These are phyloP conservation scores for Cyberlindnera meyerae DNA, from an alignment of 805 yeast species.

Conservation along the genomic window DNA sequence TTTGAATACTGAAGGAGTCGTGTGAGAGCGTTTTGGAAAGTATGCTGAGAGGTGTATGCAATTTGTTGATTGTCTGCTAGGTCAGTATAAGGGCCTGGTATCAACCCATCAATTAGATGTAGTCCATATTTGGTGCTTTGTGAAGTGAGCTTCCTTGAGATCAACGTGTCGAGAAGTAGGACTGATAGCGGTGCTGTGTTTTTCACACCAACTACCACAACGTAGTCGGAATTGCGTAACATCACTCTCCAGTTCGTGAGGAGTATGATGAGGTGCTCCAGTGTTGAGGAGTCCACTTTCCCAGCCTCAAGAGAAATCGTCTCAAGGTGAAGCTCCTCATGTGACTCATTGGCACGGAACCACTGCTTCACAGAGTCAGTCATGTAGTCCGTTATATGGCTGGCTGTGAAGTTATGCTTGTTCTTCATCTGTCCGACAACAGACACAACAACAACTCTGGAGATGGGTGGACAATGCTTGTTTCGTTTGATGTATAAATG, in stretches of 20 bases:
- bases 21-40: constrained; percentile 3
- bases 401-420: constrained; percentile 9
- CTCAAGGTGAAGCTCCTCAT: constrained; percentile 14
- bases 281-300: constrained; percentile 27
- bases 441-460: constrained; percentile 29
- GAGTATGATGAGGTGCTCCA: constrained; percentile 40
- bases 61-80: constrained; percentile 20
- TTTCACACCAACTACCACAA: constrained; percentile 47
- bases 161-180: constrained; percentile 40
- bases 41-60: constrained; percentile 1
- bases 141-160: constrained; percentile 27
- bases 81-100: constrained; percentile 35
- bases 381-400: constrained; percentile 24
- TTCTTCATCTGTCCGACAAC: constrained; percentile 28
- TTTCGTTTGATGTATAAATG: constrained; percentile 33
- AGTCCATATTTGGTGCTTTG: constrained; percentile 26
- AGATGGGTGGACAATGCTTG: constrained; percentile 16
- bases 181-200: constrained; percentile 50
- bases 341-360: constrained; percentile 5
- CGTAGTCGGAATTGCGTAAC: constrained; percentile 42
- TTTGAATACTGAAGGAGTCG: constrained; percentile 3
- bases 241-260: constrained; percentile 45
- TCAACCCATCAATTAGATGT: constrained; percentile 32
- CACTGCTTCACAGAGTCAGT: constrained; percentile 28
- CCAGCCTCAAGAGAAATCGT: constrained; percentile 34